Evolutionary conservation across 164 flowering plant genomes (phyloP).

Genomic region (Tetrastigma voinierianum): DNA sequence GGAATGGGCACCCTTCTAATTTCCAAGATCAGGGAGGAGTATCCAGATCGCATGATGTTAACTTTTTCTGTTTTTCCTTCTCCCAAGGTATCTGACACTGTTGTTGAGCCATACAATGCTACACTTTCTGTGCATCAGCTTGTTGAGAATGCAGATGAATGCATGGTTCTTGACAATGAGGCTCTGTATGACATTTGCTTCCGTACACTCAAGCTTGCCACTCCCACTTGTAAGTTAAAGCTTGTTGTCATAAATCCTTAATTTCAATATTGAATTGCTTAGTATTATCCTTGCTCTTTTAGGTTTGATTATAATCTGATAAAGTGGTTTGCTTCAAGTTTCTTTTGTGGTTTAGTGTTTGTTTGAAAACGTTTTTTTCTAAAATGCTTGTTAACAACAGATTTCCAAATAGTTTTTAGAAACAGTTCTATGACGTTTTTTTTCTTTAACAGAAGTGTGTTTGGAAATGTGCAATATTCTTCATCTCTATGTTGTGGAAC

Average conservation of each 20-base stretch:
- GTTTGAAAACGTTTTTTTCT: background rate
- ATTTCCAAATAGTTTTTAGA: background rate
- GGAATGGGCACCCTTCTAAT: constrained; percentile 31
- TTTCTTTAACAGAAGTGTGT: too few relatives aligned
- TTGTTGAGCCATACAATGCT: constrained; percentile 31
- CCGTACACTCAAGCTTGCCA: constrained; percentile 29
- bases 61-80: constrained; percentile 30
- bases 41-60: constrained; percentile 30
- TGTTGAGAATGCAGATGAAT: constrained; percentile 30
- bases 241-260: background rate
- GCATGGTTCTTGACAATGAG: constrained; percentile 23
- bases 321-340: background rate
- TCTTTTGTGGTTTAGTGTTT: background rate
- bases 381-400: too few relatives aligned
- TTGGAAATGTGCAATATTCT: too few relatives aligned
- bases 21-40: constrained; percentile 28
- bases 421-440: background rate
- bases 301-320: background rate
- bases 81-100: constrained; percentile 29
- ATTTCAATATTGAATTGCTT: background rate
- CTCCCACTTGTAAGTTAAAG: constrained; percentile 19
- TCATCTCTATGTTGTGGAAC: too few relatives aligned
- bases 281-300: background rate
- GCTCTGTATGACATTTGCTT: constrained; percentile 29
- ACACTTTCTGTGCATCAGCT: constrained; percentile 29